These are phyloP conservation scores for Lablab purpureus DNA, from an alignment of 306 rosid genomes.

Conservation along the genomic window DNA sequence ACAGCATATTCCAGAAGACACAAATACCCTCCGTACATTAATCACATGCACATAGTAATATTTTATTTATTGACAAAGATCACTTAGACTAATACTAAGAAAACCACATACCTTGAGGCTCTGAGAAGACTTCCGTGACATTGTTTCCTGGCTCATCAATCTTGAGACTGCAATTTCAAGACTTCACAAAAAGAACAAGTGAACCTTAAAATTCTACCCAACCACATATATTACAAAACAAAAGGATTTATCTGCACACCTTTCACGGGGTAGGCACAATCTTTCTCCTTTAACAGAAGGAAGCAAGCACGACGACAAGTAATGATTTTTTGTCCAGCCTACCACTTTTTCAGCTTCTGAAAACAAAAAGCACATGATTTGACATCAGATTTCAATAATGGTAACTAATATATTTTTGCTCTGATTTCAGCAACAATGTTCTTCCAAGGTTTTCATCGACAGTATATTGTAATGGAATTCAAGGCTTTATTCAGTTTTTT, in stretches of 20 bases:
- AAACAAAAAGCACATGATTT: slow-evolving; percentile 28
- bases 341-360: slow-evolving; percentile 95
- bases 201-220: slow-evolving; percentile 35
- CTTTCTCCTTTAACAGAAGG: slow-evolving; percentile 83
- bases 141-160: slow-evolving; percentile 79
- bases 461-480: too few species aligned
- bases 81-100: slow-evolving; percentile 18
- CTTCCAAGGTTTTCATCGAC: too few species aligned
- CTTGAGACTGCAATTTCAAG: slow-evolving; percentile 86
- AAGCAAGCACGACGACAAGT: slow-evolving; percentile 72
- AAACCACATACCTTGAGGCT: slow-evolving; percentile 77
- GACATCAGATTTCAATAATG: slow-evolving; percentile 3
- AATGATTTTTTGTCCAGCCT: slow-evolving; percentile 96
- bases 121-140: slow-evolving; percentile 75
- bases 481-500: too few species aligned
- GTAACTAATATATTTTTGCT: too few species aligned
- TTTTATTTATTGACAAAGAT: background rate
- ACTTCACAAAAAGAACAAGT: slow-evolving; percentile 58
- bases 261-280: slow-evolving; percentile 81
- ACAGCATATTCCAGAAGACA: background rate
- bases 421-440: too few species aligned
- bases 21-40: background rate
- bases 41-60: background rate
- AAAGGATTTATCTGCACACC: slow-evolving; percentile 57
- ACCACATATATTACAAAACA: slow-evolving; percentile 14